phyloP scores from a whole-genome alignment of 2,329 filamentous ascomycete genomes.

The Cryphonectria japonica region DNA sequence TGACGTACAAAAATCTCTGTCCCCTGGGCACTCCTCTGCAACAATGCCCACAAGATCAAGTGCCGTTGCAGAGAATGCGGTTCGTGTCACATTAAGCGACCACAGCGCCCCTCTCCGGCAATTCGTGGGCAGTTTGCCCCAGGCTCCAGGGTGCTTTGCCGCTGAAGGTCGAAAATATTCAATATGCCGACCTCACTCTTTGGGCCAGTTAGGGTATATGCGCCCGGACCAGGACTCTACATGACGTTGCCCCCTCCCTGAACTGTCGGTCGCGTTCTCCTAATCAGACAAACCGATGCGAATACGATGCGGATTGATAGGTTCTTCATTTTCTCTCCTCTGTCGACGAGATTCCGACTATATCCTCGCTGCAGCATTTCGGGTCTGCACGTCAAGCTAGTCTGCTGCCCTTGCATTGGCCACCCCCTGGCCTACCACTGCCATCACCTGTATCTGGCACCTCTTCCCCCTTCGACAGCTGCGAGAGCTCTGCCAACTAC shows the following conservation, averaged over 20 bases:
- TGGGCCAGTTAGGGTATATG: constrained; percentile 1
- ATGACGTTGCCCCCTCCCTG: neutral
- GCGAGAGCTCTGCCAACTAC: neutral
- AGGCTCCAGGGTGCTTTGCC: neutral
- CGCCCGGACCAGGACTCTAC: neutral
- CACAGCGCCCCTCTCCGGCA: neutral
- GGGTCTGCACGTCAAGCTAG: constrained; percentile 2
- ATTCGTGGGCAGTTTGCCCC: neutral
- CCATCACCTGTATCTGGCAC: too few species aligned
- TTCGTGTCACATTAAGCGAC: neutral
- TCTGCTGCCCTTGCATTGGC: neutral
- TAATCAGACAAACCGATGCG: neutral
- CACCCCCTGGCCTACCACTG: too few species aligned
- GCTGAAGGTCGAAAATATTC: constrained; percentile 5
- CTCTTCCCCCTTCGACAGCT: neutral
- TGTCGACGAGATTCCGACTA: neutral
- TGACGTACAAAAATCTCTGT: neutral
- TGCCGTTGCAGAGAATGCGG: constrained; percentile 1
- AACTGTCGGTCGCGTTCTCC: neutral
- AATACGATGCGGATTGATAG: neutral
- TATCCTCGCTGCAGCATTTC: neutral
- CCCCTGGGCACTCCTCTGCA: neutral
- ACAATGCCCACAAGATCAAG: neutral
- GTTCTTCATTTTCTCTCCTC: neutral
- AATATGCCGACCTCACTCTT: neutral